Conservation (phyloP, 73 alveolate genomes). For the Paramecium caudatum region DNA sequence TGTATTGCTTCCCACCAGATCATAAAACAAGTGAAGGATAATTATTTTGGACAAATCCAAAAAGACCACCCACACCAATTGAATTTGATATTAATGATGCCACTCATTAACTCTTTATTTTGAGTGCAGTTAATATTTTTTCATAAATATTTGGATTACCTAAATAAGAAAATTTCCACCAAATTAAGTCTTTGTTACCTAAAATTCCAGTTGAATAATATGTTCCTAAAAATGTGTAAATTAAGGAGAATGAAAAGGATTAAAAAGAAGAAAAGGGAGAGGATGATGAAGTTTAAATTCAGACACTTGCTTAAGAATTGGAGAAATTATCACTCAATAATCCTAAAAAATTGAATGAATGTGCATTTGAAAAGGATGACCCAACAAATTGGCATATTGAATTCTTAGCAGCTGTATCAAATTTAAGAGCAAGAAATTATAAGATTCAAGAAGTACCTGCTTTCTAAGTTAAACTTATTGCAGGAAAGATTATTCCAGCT, state of each 20-base stretch:
- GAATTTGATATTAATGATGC: conserved; percentile 86
- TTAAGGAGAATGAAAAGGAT: conserved; percentile 89
- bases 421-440: conserved; percentile 95
- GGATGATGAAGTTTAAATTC: conserved; percentile 69
- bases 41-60: conserved; percentile 99
- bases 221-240: conserved; percentile 87
- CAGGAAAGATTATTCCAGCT: conserved; percentile 99
- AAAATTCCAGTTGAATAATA: conserved; percentile 84
- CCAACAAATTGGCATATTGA: conserved; percentile 98
- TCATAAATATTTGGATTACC: conserved; percentile 89
- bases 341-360: conserved; percentile 82
- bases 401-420: conserved; percentile 98
- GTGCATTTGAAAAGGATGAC: conserved; percentile 98
- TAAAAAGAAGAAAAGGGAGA: conserved; percentile 76
- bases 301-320: conserved; percentile 86
- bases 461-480: conserved; percentile 80
- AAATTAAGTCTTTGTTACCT: conserved; percentile 84
- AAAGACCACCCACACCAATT: conserved; percentile 97
- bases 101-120: conserved; percentile 84
- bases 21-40: conserved; percentile 87
- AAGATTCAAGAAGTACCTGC: conserved; percentile 67
- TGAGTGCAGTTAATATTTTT: conserved; percentile 88
- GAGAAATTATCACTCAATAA: conserved; percentile 80
- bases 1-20: conserved; percentile 98
- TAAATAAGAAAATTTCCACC: conserved; percentile 50